Evolutionary conservation across 1,284 basidiomycete genomes (phyloP).

Genomic region (Ceratobasidium sp.): DNA sequence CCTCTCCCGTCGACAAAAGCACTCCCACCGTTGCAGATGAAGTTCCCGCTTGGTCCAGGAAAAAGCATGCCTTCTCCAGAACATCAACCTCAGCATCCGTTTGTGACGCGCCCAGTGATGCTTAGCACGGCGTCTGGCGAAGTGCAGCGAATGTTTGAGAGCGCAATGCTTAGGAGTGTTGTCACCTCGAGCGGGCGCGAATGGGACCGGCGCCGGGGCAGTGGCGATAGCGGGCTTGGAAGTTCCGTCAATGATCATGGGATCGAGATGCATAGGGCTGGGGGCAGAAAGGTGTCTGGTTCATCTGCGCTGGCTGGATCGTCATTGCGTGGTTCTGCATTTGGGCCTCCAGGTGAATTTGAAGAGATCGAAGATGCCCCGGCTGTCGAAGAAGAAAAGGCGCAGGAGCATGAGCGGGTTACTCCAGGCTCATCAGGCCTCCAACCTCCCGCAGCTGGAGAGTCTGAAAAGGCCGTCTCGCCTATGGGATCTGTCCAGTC

Average conservation of each 20-base stretch:
- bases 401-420: background rate
- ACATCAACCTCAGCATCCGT: conserved; percentile 12
- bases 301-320: background rate
- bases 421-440: background rate
- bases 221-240: conserved; percentile 25
- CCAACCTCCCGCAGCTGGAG: background rate
- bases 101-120: conserved; percentile 1
- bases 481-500: background rate
- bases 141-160: conserved; percentile 33
- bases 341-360: conserved; percentile 6
- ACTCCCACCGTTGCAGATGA: conserved; percentile 6
- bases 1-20: background rate
- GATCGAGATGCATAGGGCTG: background rate
- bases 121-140: conserved; percentile 4
- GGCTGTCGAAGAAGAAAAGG: background rate
- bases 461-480: background rate
- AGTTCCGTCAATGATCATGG: conserved; percentile 27
- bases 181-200: background rate
- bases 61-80: conserved; percentile 8
- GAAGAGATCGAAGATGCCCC: background rate
- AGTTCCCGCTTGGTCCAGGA: background rate
- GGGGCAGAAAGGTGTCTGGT: conserved; percentile 1
- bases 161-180: conserved; percentile 27
- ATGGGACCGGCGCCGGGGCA: conserved; percentile 21
- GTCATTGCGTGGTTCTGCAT: conserved; percentile 10